A percentile compares a stretch with the other conserved stretches of the same genome.
phyloP scores from a whole-genome alignment of 2,329 filamentous ascomycete species.

The Davidsoniella neocaledoniae region DNA sequence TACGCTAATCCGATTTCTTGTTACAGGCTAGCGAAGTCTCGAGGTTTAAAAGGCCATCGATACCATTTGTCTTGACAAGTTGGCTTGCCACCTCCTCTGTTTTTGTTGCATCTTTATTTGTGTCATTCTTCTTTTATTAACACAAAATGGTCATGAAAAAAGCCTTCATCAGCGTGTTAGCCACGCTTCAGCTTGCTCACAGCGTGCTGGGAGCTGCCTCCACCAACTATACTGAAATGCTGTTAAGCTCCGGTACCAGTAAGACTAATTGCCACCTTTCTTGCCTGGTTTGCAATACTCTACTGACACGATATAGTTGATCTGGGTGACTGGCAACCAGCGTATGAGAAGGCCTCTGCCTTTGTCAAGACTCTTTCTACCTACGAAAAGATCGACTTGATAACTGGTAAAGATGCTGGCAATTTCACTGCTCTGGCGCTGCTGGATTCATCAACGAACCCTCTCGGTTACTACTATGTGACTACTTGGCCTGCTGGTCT shows the following conservation, averaged over 20 bases:
- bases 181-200: constrained; percentile 12
- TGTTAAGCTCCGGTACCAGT: constrained; percentile 14
- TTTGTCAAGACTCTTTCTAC: constrained; percentile 54
- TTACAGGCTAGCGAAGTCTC: too few species aligned
- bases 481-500: constrained; percentile 70
- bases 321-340: constrained; percentile 40
- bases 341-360: constrained; percentile 51
- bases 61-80: not conserved
- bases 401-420: constrained; percentile 59
- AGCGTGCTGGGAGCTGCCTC: constrained; percentile 13
- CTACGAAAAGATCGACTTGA: constrained; percentile 62
- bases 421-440: constrained; percentile 54
- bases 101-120: not conserved
- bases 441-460: constrained; percentile 34
- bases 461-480: constrained; percentile 46
- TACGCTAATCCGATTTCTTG: too few species aligned
- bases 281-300: not conserved
- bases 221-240: constrained; percentile 14
- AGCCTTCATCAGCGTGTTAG: constrained; percentile 5
- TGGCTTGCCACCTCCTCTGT: not conserved
- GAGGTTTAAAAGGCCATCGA: too few species aligned
- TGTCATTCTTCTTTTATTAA: not conserved
- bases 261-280: not conserved
- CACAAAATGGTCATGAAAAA: constrained; percentile 8
- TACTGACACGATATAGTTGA: constrained; percentile 10